Evolutionary conservation across 2,329 filamentous ascomycete genomes (phyloP), one percentile per base, ranked within the genome.

Genomic region (Aspergillaceae sp.): DNA sequence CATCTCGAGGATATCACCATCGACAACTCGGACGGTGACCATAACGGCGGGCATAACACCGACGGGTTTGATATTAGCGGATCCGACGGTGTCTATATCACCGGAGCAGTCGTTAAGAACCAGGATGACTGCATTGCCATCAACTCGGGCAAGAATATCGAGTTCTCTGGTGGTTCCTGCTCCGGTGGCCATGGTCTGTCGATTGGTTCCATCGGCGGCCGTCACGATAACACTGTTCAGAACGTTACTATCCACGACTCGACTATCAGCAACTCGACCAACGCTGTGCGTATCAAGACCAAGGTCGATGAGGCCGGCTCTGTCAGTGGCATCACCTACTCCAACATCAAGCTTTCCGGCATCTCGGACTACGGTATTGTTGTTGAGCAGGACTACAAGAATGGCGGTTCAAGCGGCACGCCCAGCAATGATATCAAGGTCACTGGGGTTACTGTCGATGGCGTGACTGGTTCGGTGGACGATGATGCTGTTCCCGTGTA

Each of bases 61-160:
- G 78, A 81, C 55, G 78, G 71, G 1, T 82, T 81, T 53, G 77
- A 81, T 47, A 70, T 82, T 42, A 74, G 75, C 42, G 66, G 60
- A 33, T 77, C 71, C 33, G 67, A 57, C 26, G 68, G 68, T 36
- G 67, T 81, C 27, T 71, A 66, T 48, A 80, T 82, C 50, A 68
- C 66, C 11, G 73, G 72, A 34, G 75, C 76, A 36, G 70, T 66
- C 32, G 69, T 82, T 45, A 72, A 77, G 58, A 82, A 81, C 67
- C 78, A 82, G 63, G 78, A 82, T 48, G 78, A 82, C 56, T 82
- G 78, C 53, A 67, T 82, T 5, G 77, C 78, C 28, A 58, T 78
- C 50, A 82, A 79, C 66, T 78, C 74, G 2, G 74, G 73, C 28
- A 53, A 58, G 61, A 63, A 73, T 55, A 75, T 76, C 50, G 68